Evolutionary conservation across 148 eudicot species (phyloP).

Genomic region (Camellia lanceoleosa): DNA sequence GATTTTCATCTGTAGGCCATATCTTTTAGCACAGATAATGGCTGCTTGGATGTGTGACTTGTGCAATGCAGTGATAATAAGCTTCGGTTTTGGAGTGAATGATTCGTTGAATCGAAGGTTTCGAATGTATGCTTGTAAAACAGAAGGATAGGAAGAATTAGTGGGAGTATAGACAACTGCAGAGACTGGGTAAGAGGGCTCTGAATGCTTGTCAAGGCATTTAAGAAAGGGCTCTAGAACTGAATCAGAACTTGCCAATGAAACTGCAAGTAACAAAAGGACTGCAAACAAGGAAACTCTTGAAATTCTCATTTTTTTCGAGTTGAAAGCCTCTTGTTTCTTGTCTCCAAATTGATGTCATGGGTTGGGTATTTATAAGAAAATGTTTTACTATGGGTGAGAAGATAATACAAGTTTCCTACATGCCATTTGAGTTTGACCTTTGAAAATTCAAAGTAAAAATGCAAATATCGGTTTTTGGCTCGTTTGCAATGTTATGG

Average conservation of each 20-base stretch:
- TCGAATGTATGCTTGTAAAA: conserved; percentile 5
- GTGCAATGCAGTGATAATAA: not conserved
- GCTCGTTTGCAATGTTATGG: too few species aligned
- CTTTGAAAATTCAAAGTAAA: too few species aligned
- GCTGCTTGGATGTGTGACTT: conserved; percentile 10
- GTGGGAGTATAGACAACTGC: not conserved
- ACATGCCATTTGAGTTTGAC: too few species aligned
- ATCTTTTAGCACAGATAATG: conserved; percentile 11
- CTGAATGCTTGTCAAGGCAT: conserved; percentile 4
- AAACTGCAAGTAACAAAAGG: not conserved
- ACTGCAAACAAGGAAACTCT: not conserved
- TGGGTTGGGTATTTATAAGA: too few species aligned
- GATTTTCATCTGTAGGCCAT: conserved; percentile 7
- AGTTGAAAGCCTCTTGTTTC: too few species aligned
- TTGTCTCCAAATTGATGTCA: too few species aligned
- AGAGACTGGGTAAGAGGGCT: not conserved
- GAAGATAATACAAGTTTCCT: too few species aligned
- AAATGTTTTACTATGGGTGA: too few species aligned
- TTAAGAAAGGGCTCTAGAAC: conserved; percentile 10
- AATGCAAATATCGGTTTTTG: too few species aligned
- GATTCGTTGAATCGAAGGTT: conserved; percentile 12
- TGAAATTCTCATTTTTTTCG: not conserved
- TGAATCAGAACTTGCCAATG: not conserved
- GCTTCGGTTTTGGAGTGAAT: not conserved
- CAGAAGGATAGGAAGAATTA: conserved; percentile 18